A percentile compares a stretch with the other conserved stretches of the same genome.
Evolutionary conservation across 2,329 filamentous ascomycete genomes (phyloP).

Genomic region (Trichoderma koningiopsis): DNA sequence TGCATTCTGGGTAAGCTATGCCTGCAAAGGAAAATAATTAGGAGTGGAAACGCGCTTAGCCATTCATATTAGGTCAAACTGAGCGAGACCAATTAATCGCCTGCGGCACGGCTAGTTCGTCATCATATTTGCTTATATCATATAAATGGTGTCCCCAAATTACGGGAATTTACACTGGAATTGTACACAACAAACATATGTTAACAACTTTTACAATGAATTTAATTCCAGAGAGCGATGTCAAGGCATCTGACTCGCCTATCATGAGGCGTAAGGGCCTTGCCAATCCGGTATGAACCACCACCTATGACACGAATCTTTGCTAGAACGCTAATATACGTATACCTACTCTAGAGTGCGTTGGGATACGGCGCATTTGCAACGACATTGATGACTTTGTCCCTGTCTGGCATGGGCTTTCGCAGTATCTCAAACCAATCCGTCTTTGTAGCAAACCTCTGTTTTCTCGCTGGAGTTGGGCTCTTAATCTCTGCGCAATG

Average conservation of each 20-base stretch:
- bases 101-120: background rate
- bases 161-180: background rate
- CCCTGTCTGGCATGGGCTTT: background rate
- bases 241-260: background rate
- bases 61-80: background rate
- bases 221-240: background rate
- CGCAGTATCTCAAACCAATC: background rate
- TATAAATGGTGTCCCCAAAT: background rate
- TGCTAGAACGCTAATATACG: background rate
- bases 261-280: background rate
- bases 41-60: background rate
- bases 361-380: background rate
- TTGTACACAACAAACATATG: background rate
- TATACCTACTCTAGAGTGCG: background rate
- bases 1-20: background rate
- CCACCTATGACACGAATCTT: background rate
- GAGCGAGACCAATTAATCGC: background rate
- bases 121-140: background rate
- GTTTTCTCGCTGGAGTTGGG: constrained; percentile 2
- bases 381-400: background rate
- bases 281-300: background rate
- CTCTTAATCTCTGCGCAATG: background rate
- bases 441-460: constrained; percentile 8
- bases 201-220: background rate
- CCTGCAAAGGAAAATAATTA: background rate